Evolutionary conservation across 2,329 filamentous ascomycete species (phyloP).

Genomic region (Xenosphaeropsis pyriputrescens): DNA sequence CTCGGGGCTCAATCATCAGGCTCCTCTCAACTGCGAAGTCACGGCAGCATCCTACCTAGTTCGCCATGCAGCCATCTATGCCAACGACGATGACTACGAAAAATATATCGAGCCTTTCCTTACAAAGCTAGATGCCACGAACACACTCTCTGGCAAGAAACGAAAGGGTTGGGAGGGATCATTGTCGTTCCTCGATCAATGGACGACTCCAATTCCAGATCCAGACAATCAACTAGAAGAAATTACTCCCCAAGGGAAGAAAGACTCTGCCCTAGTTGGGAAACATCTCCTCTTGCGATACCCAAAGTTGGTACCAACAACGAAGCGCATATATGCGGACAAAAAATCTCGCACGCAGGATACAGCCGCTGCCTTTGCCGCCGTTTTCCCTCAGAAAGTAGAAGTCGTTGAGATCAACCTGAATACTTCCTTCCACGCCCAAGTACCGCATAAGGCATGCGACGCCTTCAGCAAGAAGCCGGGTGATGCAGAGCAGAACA

Average conservation of each 20-base stretch:
- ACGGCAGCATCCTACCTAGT: slow-evolving; percentile 37
- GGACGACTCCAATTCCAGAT: slow-evolving; percentile 15
- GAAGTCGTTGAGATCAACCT: slow-evolving; percentile 22
- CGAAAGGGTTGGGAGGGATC: slow-evolving; percentile 13
- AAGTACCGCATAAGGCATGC: slow-evolving; percentile 36
- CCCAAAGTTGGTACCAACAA: slow-evolving; percentile 13
- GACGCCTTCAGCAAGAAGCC: slow-evolving; percentile 30
- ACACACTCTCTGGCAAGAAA: slow-evolving; percentile 3
- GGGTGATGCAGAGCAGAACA: slow-evolving; percentile 9
- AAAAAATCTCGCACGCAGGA: slow-evolving; percentile 16
- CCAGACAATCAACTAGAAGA: slow-evolving; percentile 15
- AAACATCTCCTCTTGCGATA: slow-evolving; percentile 14
- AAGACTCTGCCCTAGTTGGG: slow-evolving; percentile 14
- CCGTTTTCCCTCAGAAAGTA: slow-evolving; percentile 14
- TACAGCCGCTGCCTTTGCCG: slow-evolving; percentile 13
- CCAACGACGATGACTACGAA: slow-evolving; percentile 43
- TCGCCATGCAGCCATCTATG: slow-evolving; percentile 45
- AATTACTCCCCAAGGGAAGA: slow-evolving; percentile 14
- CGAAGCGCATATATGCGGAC: slow-evolving; percentile 15
- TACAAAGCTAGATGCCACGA: slow-evolving; percentile 40
- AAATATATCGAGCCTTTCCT: slow-evolving; percentile 40
- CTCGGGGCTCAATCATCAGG: slow-evolving; percentile 21
- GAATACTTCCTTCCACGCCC: slow-evolving; percentile 32
- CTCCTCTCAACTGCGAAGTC: slow-evolving; percentile 34
- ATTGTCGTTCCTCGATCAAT: slow-evolving; percentile 13